A percentile compares a stretch with the other conserved stretches of the same genome.
Evolutionary conservation across 306 rosid species (phyloP).

Genomic region (Vigna hirtella): DNA sequence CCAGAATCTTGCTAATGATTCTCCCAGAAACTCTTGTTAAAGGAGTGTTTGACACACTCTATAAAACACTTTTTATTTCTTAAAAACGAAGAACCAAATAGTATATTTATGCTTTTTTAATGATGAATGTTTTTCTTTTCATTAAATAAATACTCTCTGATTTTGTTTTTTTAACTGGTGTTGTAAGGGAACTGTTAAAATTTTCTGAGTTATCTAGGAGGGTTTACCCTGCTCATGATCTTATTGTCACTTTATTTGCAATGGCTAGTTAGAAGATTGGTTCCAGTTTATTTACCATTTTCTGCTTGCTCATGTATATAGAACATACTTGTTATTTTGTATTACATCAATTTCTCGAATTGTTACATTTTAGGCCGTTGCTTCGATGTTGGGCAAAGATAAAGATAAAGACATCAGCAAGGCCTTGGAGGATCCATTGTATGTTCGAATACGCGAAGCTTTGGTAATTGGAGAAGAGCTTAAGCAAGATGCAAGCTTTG

Average conservation of each 20-base stretch:
- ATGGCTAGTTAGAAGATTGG: conserved; percentile 2
- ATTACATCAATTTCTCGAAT: conserved; percentile 6
- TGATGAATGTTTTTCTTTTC: not conserved
- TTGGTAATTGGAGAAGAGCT: conserved; percentile 46
- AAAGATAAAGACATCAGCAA: conserved; percentile 66
- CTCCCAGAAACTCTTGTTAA: not conserved
- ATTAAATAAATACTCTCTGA: not conserved
- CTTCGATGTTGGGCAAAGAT: conserved; percentile 62
- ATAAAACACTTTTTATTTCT: not conserved
- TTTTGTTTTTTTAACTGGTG: not conserved
- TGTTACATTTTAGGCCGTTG: conserved; percentile 69
- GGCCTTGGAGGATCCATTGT: conserved; percentile 68
- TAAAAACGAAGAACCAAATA: not conserved
- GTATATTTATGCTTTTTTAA: not conserved
- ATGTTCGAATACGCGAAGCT: conserved; percentile 64
- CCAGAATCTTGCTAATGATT: not conserved
- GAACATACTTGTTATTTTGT: conserved; percentile 10
- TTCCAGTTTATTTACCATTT: conserved; percentile 19
- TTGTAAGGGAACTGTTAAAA: not conserved
- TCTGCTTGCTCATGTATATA: conserved; percentile 29
- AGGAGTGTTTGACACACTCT: not conserved
- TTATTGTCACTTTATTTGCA: not conserved
- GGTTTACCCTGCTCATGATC: conserved; percentile 28
- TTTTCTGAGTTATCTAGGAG: not conserved
- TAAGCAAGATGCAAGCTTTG: conserved; percentile 38